Base-by-base conservation (phyloP, 441 rosid genomes). In the Erodium texanum region DNA sequence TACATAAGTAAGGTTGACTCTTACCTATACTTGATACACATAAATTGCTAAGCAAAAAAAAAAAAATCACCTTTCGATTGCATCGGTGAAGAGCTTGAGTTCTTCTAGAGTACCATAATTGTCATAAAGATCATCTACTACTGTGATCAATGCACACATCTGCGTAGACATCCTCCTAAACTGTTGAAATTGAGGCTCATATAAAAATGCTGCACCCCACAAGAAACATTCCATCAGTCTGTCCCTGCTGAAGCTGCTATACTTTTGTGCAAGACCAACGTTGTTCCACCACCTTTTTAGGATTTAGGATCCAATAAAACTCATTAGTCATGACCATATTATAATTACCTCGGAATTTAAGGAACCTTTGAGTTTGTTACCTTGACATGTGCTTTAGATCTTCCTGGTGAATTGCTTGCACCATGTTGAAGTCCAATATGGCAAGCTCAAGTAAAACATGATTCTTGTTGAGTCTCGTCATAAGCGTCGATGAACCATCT, bases 391-490 rank as follows among this genome's bases (percentile, higher is more conserved):
- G 16, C 71, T 73, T 79, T 22, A 82, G 68, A 24, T 77, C 81
- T 3, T 76, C 66, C 24, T 77, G 78, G 64, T 79, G 76, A 3
- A 62, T 43, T 19, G 34, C 71, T 81, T 80, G 48, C 2, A 41
- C 48, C 48, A 7, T 41, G 48, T 41, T 41, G 48, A 41, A 41
- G 14, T 41, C 48, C 65, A 77, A 63, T 59, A 67, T 70, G 0
- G 83, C 78, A 61, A 82, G 64, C 20, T 80, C 72, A 1, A 76
- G 80, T 56, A 80, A 16, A 23, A 71, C 14, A 36, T 73, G 75
- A 24, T 65, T 74, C 70, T 9, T 59, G 67, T 62, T 74, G 6
- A 63, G 27, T 43, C 36, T 67, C 9, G n/a, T 43, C 41, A 10
- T 18, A 65, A 8, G 22, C 22, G 22, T 52, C 19, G 7, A 52